Base-by-base conservation (phyloP, 2,329 filamentous ascomycete genomes). In the Aspergillus intermedius region DNA sequence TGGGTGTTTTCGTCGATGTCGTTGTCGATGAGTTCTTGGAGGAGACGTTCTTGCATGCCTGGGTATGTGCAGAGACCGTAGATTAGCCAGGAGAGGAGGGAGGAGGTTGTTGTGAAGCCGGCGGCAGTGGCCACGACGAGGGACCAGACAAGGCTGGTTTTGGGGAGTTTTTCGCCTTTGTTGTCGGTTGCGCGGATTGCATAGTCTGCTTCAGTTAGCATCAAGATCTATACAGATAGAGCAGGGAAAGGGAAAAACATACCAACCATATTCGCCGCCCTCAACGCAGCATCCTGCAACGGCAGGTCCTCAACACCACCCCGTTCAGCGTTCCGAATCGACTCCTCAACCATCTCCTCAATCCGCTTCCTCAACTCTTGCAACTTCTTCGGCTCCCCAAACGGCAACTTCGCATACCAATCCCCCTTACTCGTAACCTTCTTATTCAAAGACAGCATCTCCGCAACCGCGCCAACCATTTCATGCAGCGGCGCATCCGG, bases 101-200 rank as follows among this genome's bases (percentile, higher is more conserved):
- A 77, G 3, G 74, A 77, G 0, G 77, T 83, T 0, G 80, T 83
- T 1, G 77, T 81, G 66, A 83, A 83, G 17, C 81, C 81, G 2
- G 80, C 80, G 3, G 70, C 80, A 0, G 74, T 78, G 5, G 74
- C 73, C 3, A 82, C 77, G 2, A 81, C 65, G 0, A 81, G 64
- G 1, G 66, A 63, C 54, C 58, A 57, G 25, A 76, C 61, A n/a
- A 73, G 55, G 46, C 62, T 65, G 3, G 69, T 62, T 32, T 68
- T 62, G 0, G 79, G 77, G 0, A 83, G 63, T 50, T 79, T 77
- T 46, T 79, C 70, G 32, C 80, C 80, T 41, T 78, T 75, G 54
- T 61, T 72, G 50, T 82, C 79, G 5, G 68, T 73, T 2, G 78
- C 79, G 10, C 78, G 76, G 2, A 75, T 61, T 5, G 74, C 65